A percentile compares a stretch with the other conserved stretches of the same genome.
Evolutionary conservation across 2,329 filamentous ascomycete species (phyloP).

Genomic region (Thelonectria discophora): DNA sequence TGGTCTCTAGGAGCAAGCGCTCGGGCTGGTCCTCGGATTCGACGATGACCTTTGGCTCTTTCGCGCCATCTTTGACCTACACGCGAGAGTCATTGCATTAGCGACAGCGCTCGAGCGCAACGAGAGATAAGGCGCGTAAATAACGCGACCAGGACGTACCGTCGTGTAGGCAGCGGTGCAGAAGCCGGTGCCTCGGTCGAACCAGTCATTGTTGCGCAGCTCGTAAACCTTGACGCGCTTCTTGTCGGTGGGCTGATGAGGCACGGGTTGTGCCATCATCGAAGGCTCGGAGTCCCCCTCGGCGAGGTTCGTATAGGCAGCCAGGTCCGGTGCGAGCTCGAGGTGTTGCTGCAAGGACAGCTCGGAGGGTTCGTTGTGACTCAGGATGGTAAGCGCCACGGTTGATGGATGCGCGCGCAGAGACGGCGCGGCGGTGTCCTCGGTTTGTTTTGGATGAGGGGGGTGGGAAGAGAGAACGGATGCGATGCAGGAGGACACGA

Average conservation of each 20-base stretch:
- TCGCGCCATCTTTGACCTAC: slow-evolving; percentile 68
- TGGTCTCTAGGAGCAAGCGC: slow-evolving; percentile 85
- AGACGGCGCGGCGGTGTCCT: slow-evolving; percentile 38
- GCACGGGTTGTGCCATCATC: slow-evolving; percentile 78
- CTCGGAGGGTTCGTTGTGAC: slow-evolving; percentile 60
- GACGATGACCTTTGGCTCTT: slow-evolving; percentile 88
- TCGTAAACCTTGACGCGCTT: slow-evolving; percentile 98
- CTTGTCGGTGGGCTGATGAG: slow-evolving; percentile 72
- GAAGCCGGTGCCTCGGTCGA: slow-evolving; percentile 95
- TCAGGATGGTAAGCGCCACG: slow-evolving; percentile 67
- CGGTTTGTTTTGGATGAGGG: slow-evolving; percentile 22
- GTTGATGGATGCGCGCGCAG: slow-evolving; percentile 49
- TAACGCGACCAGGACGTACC: slow-evolving; percentile 60
- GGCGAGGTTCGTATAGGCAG: slow-evolving; percentile 58
- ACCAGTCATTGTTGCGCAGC: slow-evolving; percentile 98
- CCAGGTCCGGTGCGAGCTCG: slow-evolving; percentile 63
- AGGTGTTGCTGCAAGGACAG: slow-evolving; percentile 69
- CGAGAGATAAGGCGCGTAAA: slow-evolving; percentile 15
- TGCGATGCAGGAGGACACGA: slow-evolving; percentile 34
- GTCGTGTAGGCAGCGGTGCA: slow-evolving; percentile 80
- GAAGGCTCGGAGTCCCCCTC: slow-evolving; percentile 67
- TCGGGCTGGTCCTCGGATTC: slow-evolving; percentile 92
- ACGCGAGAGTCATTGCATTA: slow-evolving; percentile 39
- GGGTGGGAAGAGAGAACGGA: slow-evolving; percentile 5
- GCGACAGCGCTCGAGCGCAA: slow-evolving; percentile 31